These are phyloP conservation scores for Hypoxylon trugodes DNA, from an alignment of 495 filamentous ascomycete genomes.

Conservation along the genomic window DNA sequence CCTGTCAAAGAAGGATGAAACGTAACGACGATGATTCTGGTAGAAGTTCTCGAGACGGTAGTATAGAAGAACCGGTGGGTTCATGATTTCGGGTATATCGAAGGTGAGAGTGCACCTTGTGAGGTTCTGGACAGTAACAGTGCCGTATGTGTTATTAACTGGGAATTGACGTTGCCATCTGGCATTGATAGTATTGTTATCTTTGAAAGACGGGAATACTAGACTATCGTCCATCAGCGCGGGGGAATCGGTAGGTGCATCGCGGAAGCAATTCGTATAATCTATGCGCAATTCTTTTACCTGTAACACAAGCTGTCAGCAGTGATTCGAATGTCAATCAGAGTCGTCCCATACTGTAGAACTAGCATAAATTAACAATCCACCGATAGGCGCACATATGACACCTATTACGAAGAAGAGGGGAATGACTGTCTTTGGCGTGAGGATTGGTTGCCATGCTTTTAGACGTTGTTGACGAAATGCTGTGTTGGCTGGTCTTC, in stretches of 20 bases:
- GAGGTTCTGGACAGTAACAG: conserved; percentile 28
- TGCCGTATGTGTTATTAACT: conserved; percentile 35
- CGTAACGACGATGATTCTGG: conserved; percentile 97
- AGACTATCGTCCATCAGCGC: conserved; percentile 60
- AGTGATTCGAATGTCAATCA: not conserved
- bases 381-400: conserved; percentile 88
- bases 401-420: conserved; percentile 87
- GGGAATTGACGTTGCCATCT: conserved; percentile 42
- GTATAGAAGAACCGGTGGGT: conserved; percentile 85
- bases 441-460: conserved; percentile 97
- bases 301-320: conserved; percentile 53
- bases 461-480: conserved; percentile 92
- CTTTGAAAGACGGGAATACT: conserved; percentile 73
- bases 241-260: conserved; percentile 55
- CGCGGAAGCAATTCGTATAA: conserved; percentile 76
- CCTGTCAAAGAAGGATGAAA: conserved; percentile 81
- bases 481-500: conserved; percentile 89
- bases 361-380: conserved; percentile 83
- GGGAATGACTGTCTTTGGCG: conserved; percentile 89
- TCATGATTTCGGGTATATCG: conserved; percentile 77
- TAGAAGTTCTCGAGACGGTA: conserved; percentile 98
- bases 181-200: conserved; percentile 46
- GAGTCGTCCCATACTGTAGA: conserved; percentile 61
- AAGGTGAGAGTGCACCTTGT: conserved; percentile 74
- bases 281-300: conserved; percentile 91